Evolutionary conservation across 208 protist genomes (phyloP).

Genomic region (Chromosphaera perkinsii): DNA sequence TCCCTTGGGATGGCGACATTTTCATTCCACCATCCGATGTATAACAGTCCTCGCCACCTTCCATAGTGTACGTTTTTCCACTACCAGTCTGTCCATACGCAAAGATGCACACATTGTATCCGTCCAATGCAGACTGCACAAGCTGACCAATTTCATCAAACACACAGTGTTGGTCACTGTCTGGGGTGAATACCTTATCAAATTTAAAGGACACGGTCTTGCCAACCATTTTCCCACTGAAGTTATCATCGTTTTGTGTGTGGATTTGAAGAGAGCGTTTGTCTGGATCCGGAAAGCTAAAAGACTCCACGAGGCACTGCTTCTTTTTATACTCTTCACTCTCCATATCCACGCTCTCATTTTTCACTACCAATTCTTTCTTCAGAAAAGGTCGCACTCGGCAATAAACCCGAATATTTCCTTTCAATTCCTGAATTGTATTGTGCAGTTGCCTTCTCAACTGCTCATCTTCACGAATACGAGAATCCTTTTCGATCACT

Average conservation of each 20-base stretch:
- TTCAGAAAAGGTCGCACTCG: conserved; percentile 54
- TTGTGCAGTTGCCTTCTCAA: conserved; percentile 54
- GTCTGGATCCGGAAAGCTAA: neutral
- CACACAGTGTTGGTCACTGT: conserved; percentile 49
- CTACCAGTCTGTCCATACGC: conserved; percentile 78
- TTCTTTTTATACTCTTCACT: too few species aligned
- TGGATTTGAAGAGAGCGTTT: neutral
- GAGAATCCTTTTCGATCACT: conserved; percentile 15
- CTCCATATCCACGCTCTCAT: too few species aligned
- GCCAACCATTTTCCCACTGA: neutral
- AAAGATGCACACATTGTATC: conserved; percentile 71
- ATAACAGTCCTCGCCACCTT: conserved; percentile 24
- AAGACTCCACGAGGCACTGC: neutral
- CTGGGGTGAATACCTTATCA: conserved; percentile 58
- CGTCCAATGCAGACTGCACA: conserved; percentile 71
- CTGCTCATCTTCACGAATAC: conserved; percentile 31
- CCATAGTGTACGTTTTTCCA: conserved; percentile 60
- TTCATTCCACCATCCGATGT: too few species aligned
- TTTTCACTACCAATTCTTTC: too few species aligned
- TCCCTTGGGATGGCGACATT: too few species aligned
- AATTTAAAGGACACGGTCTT: conserved; percentile 46
- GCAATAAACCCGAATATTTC: conserved; percentile 75
- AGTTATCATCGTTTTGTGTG: neutral
- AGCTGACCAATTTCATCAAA: conserved; percentile 70
- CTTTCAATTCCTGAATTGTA: conserved; percentile 64